Evolutionary conservation across 106 monocot genomes (phyloP), one percentile per base, ranked within the genome.

Genomic region (Acanthochlamys bracteata): DNA sequence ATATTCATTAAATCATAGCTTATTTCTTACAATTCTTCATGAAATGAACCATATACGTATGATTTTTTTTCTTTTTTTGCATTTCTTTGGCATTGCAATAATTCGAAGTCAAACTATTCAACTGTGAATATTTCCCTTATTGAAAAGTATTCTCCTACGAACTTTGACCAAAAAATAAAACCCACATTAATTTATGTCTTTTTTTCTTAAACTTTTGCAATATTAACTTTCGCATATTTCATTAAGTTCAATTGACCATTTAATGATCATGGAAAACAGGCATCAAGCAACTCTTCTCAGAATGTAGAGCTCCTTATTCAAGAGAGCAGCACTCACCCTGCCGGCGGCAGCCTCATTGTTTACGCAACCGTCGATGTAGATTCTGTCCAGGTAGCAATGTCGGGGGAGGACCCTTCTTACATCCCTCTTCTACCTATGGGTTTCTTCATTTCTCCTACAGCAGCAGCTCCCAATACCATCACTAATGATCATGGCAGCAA

Each of bases 291-390:
- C 71, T 98, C 98, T 10, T 86, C 98, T 21, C 98, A 92, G 67
- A 92, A 83, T 74, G 98, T 92, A 40, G 98, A 92, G 60, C 83
- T 99, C 64, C 80, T 99, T 63, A 78, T 99, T 24, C 98, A 99
- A 66, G 98, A 99, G 77, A 99, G 92, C 86, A 79, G 81, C 81
- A 92, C 86, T n/a, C 92, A 99, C 69, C 81, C 80, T 0, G 24
- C 78, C 20, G 88, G 83, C 40, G 98, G 92, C 25, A 88, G 98
- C 75, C 63, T 92, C 20, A 75, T 99, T 0, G 92, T 99, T 42
- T 89, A 79, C 52, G 67, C 92, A 10, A 83, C 78, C 22, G 43
- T 99, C 42, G 98, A 89, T 24, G 83, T 99, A 0, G 86, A 84
- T 25, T 92, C 92, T 24, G 78, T 92, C 47, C 91, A 92, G 55